A percentile compares a stretch with the other conserved stretches of the same genome.
Evolutionary conservation across 2,329 filamentous ascomycete species (phyloP).

Genomic region (Pezicula carpinea): DNA sequence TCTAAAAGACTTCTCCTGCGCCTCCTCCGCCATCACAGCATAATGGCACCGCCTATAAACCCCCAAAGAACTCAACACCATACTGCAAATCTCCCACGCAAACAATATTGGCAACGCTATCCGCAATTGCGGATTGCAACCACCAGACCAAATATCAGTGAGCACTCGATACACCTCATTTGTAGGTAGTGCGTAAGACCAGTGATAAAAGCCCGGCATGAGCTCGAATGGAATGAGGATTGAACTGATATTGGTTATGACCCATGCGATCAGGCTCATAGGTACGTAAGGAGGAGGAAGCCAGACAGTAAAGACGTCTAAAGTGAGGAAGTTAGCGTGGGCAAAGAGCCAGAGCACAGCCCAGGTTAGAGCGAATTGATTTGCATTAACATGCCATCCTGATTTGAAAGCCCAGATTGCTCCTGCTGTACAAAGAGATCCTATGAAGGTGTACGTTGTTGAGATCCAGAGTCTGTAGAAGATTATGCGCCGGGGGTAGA

Average conservation of each 20-base stretch:
- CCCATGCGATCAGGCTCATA: constrained; percentile 49
- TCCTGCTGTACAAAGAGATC: constrained; percentile 34
- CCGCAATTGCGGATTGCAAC: constrained; percentile 34
- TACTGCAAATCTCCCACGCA: constrained; percentile 28
- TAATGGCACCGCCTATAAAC: constrained; percentile 29
- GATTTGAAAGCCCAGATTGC: constrained; percentile 41
- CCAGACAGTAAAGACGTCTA: constrained; percentile 34
- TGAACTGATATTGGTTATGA: constrained; percentile 60
- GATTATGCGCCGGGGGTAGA: constrained; percentile 23
- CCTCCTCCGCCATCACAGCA: constrained; percentile 25
- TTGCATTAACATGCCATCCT: constrained; percentile 38
- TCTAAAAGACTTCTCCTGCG: constrained; percentile 19
- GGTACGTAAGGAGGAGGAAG: constrained; percentile 34
- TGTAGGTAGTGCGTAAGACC: constrained; percentile 60
- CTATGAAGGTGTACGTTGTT: constrained; percentile 30
- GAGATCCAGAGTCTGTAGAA: constrained; percentile 24
- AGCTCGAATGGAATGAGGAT: constrained; percentile 56
- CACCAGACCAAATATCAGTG: constrained; percentile 38
- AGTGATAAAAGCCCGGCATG: constrained; percentile 53
- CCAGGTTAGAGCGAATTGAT: constrained; percentile 58
- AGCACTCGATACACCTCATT: constrained; percentile 47
- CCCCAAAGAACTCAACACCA: constrained; percentile 22
- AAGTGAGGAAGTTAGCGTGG: constrained; percentile 37
- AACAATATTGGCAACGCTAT: constrained; percentile 39
- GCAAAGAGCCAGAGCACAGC: constrained; percentile 57